Conservation (phyloP, 768 basidiomycete genomes). For the Podaxis carcinomalis region DNA sequence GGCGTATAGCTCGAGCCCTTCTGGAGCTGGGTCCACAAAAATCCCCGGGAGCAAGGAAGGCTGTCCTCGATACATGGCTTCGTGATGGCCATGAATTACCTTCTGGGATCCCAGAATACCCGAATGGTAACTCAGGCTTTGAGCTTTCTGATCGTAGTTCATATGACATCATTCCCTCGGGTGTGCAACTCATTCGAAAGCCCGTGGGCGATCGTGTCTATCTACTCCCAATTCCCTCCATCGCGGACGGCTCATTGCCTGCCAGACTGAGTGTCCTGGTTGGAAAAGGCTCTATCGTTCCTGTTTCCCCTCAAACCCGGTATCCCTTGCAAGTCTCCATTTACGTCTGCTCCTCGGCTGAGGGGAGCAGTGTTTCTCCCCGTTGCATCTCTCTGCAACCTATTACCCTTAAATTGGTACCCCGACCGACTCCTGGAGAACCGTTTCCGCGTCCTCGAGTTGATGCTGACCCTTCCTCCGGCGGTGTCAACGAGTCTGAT, state of each 20-base stretch:
- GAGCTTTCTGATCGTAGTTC: slow-evolving; percentile 19
- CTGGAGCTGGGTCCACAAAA: slow-evolving; percentile 54
- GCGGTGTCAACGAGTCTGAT: slow-evolving; percentile 49
- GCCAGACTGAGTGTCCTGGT: slow-evolving; percentile 51
- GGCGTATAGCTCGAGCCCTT: slow-evolving; percentile 77
- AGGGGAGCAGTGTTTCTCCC: slow-evolving; percentile 18
- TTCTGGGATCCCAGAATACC: slow-evolving; percentile 14
- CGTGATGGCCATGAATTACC: slow-evolving; percentile 53
- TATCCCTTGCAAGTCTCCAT: slow-evolving; percentile 43
- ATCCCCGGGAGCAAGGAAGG: slow-evolving; percentile 23
- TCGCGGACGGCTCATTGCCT: slow-evolving; percentile 3
- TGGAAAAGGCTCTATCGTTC: slow-evolving; percentile 51
- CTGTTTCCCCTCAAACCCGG: slow-evolving; percentile 46
- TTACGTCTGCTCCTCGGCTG: slow-evolving; percentile 34
- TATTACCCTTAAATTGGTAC: slow-evolving; percentile 53
- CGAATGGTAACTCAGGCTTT: slow-evolving; percentile 8
- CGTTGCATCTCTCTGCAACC: slow-evolving; percentile 43
- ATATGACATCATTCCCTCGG: slow-evolving; percentile 34
- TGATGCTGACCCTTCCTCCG: slow-evolving; percentile 42
- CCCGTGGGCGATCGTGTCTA: slow-evolving; percentile 42
- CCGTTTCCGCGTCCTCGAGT: slow-evolving; percentile 65
- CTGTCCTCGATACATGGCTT: slow-evolving; percentile 62
- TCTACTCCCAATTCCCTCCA: slow-evolving; percentile 42
- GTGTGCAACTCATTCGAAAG: slow-evolving; percentile 36
- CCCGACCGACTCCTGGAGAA: slow-evolving; percentile 47